phyloP scores from a whole-genome alignment of 1,284 basidiomycete genomes.

The Ustilago nuda region DNA sequence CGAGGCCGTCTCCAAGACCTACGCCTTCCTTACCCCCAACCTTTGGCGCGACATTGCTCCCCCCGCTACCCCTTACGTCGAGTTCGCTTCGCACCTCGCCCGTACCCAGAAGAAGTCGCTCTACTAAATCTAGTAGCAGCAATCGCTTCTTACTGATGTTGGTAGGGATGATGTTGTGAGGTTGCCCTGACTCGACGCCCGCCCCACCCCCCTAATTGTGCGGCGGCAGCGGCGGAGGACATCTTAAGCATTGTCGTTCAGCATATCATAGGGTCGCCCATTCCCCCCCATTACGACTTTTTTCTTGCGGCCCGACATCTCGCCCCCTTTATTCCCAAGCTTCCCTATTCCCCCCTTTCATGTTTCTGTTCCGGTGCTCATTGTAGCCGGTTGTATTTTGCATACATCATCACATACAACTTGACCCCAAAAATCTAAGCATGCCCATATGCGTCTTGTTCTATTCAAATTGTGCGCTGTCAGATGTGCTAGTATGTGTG shows the following conservation, averaged over 20 bases:
- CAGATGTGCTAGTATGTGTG: background rate
- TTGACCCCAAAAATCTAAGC: slow-evolving; percentile 41
- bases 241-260: background rate
- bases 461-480: slow-evolving; percentile 6
- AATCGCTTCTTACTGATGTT: background rate
- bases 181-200: slow-evolving; percentile 6
- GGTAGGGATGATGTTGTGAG: slow-evolving; percentile 1
- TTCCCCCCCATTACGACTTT: slow-evolving; percentile 4
- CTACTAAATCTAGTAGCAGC: slow-evolving; percentile 42
- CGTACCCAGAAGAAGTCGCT: slow-evolving; percentile 64
- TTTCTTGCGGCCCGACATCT: slow-evolving; percentile 25
- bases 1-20: slow-evolving; percentile 96
- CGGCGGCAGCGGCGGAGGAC: slow-evolving; percentile 5
- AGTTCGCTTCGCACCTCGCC: slow-evolving; percentile 67
- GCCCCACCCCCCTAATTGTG: background rate
- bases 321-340: slow-evolving; percentile 49
- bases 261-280: slow-evolving; percentile 17
- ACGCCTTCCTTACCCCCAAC: slow-evolving; percentile 96
- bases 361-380: slow-evolving; percentile 11
- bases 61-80: slow-evolving; percentile 72
- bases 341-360: slow-evolving; percentile 32
- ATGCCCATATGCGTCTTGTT: slow-evolving; percentile 41
- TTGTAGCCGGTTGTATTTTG: slow-evolving; percentile 35
- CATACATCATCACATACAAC: slow-evolving; percentile 29
- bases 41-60: slow-evolving; percentile 92